Percentiles rank a stretch among this genome's conserved stretches.
Evolutionary conservation across 805 yeast species (phyloP).

Genomic region (Groenewaldozyma tartarivorans): DNA sequence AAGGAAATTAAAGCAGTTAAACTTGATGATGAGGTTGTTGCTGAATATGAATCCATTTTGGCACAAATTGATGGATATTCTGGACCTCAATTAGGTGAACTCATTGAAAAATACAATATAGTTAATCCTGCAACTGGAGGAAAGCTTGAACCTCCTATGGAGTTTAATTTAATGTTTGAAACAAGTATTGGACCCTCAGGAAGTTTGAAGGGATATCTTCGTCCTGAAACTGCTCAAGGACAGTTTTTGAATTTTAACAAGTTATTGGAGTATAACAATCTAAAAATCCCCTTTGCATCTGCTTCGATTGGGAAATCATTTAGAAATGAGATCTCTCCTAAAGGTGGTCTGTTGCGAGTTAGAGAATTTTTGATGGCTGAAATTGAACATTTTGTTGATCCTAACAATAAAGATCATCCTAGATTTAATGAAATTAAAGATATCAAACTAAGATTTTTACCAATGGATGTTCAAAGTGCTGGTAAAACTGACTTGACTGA

Average conservation of each 20-base stretch:
- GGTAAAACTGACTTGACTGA: constrained; percentile 66
- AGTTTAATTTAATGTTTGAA: constrained; percentile 97
- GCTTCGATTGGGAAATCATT: constrained; percentile 98
- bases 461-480: constrained; percentile 77
- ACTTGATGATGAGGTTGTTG: constrained; percentile 69
- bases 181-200: constrained; percentile 99
- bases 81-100: constrained; percentile 84
- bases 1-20: constrained; percentile 85
- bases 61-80: constrained; percentile 91
- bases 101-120: constrained; percentile 74
- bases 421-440: constrained; percentile 70
- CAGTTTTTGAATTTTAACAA: constrained; percentile 94
- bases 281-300: constrained; percentile 98
- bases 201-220: constrained; percentile 82
- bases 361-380: constrained; percentile 99
- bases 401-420: constrained; percentile 72
- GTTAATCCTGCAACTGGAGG: constrained; percentile 89
- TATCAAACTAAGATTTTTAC: constrained; percentile 65
- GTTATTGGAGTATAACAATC: constrained; percentile 87
- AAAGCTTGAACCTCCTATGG: constrained; percentile 78
- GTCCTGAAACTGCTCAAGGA: constrained; percentile 99
- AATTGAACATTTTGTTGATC: constrained; percentile 97
- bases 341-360: constrained; percentile 94
- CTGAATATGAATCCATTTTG: constrained; percentile 75
- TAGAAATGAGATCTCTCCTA: constrained; percentile 97